phyloP scores from a whole-genome alignment of 305 asterid species.

The Ajuga reptans region DNA sequence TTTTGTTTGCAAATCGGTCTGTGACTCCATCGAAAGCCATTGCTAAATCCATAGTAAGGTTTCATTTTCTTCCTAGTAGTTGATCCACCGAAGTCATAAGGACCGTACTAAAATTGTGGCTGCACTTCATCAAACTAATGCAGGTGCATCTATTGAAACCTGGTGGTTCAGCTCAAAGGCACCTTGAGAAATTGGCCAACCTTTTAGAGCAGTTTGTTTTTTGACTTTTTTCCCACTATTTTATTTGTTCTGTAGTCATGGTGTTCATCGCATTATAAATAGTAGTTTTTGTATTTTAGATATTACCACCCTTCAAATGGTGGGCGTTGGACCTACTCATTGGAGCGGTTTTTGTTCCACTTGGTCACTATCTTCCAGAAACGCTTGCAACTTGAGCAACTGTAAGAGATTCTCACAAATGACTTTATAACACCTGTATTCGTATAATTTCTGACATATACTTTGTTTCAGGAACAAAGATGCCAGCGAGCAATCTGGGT shows the following conservation, averaged over 20 bases:
- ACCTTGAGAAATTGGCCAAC: slow-evolving; percentile 82
- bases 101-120: slow-evolving; percentile 12
- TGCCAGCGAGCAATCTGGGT: slow-evolving; percentile 39
- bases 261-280: slow-evolving; percentile 16
- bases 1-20: slow-evolving; percentile 72
- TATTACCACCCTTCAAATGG: slow-evolving; percentile 99
- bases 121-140: slow-evolving; percentile 32
- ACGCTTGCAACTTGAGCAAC: slow-evolving; percentile 85
- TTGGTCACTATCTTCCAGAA: slow-evolving; percentile 70
- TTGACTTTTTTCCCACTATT: slow-evolving; percentile 22
- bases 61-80: slow-evolving; percentile 19
- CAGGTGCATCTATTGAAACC: slow-evolving; percentile 90
- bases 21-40: slow-evolving; percentile 78
- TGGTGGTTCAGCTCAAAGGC: slow-evolving; percentile 71
- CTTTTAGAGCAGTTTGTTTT: slow-evolving; percentile 95
- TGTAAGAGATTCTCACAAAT: slow-evolving; percentile 45
- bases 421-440: slow-evolving; percentile 10
- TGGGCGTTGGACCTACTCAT: slow-evolving; percentile 93
- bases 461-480: slow-evolving; percentile 61
- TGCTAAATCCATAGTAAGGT: slow-evolving; percentile 92
- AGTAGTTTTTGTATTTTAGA: slow-evolving; percentile 32
- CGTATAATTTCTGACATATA: slow-evolving; percentile 30
- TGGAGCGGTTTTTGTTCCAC: slow-evolving; percentile 80
- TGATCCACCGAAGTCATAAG: slow-evolving; percentile 14
- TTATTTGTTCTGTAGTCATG: slow-evolving; percentile 13